Percentiles rank a stretch among this genome's conserved stretches.
phyloP scores from a whole-genome alignment of 148 eudicot species.

The Amaranthus palmeri region DNA sequence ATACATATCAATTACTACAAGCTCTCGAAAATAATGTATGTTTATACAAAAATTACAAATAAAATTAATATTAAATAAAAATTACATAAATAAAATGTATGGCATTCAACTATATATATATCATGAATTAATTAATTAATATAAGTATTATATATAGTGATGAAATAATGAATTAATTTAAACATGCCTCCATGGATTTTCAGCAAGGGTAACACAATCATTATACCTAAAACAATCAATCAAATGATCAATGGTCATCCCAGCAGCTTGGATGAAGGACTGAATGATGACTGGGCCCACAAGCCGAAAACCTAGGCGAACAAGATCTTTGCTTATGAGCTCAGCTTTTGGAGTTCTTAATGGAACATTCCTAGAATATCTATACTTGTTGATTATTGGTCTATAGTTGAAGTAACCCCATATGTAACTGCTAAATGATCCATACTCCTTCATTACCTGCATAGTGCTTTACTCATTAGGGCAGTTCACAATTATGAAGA shows the following conservation, averaged over 20 bases:
- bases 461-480: too few relatives aligned
- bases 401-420: conserved; percentile 83
- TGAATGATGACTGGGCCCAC: conserved; percentile 92
- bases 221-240: conserved; percentile 80
- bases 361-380: conserved; percentile 85
- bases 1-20: too few relatives aligned
- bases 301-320: conserved; percentile 69
- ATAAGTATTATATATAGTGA: neutral
- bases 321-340: conserved; percentile 74
- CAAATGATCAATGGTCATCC: conserved; percentile 92
- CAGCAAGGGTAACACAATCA: conserved; percentile 84
- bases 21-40: too few relatives aligned
- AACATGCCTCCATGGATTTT: conserved; percentile 89
- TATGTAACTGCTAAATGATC: conserved; percentile 83
- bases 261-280: conserved; percentile 94
- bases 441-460: conserved; percentile 71
- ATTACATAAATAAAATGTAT: conserved; percentile 4
- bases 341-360: conserved; percentile 84
- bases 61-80: too few relatives aligned
- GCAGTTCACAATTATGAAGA: too few relatives aligned
- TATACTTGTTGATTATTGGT: conserved; percentile 80
- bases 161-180: conserved; percentile 22
- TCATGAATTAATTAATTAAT: neutral
- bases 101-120: too few relatives aligned
- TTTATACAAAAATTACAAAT: neutral